Base-by-base conservation (phyloP, 2,329 filamentous ascomycete species). In the Xylaria sp. region DNA sequence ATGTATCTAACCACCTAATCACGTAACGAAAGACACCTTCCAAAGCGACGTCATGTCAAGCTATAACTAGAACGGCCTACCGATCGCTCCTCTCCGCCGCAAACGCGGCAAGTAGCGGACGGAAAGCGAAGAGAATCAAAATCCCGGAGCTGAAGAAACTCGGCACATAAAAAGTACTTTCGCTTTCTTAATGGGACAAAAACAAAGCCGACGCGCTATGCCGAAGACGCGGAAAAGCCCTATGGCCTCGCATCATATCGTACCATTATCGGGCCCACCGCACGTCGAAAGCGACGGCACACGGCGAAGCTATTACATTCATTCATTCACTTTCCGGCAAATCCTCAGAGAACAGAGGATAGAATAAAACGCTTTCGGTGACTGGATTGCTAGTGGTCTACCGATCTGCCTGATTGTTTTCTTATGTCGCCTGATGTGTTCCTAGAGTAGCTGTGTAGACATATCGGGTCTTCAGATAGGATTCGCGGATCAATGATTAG, bases 221-320 rank as follows among this genome's bases (percentile, higher is more conserved):
- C 57, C 57, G 57, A 58, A 32, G 55, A 23, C 32, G 34, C n/a
- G 10, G 32, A n/a, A 32, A n/a, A n/a, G 20, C n/a, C 37, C 37
- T 13, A 34, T 59, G 39, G 56, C 25, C 41, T 59, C 34, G 7
- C 10, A 37, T 37, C 39, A 58, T 58, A 58, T 58, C 56, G 56
- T 58, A 58, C 39, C 56, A 58, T 58, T 46, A 15, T 32, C 13
- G 25, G 55, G 55, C 20, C 55, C 55, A 57, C 37, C 13, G 37
- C 55, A 28, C n/a, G n/a, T n/a, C n/a, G n/a, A n/a, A n/a, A n/a
- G n/a, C n/a, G n/a, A 57, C 56, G 56, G 25, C 23, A 46, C 39
- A 58, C 56, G 56, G 39, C 37, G 55, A 7, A 32, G 50, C 18
- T 10, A 37, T 37, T 10, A 37, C 34, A 9, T 37, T 37, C 34